A percentile compares a stretch with the other conserved stretches of the same genome.
Conservation (phyloP, 257 asterid species). For the Mentha longifolia region DNA sequence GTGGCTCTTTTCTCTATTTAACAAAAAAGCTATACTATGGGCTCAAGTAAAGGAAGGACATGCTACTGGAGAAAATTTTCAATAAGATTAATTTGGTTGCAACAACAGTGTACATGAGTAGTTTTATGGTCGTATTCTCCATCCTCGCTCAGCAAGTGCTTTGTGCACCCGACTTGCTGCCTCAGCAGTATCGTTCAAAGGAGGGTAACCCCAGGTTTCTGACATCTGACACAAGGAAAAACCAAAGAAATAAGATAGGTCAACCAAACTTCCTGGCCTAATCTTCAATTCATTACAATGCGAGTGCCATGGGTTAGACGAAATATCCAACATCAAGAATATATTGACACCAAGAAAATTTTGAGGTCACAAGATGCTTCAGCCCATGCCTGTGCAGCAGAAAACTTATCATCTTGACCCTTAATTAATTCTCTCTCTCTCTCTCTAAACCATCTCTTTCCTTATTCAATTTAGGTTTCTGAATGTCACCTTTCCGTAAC, state of each 20-base stretch:
- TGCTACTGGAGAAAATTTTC: not conserved
- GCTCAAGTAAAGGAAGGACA: not conserved
- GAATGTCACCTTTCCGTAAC: not conserved
- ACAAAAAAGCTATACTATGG: constrained; percentile 4
- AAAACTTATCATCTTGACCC: not conserved
- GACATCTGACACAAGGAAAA: constrained; percentile 70
- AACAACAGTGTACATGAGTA: constrained; percentile 22
- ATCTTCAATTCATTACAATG: not conserved
- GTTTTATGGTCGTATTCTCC: constrained; percentile 70
- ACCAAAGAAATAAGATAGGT: constrained; percentile 6
- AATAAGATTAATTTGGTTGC: not conserved
- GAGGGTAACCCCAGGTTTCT: constrained; percentile 97
- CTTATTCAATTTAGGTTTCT: not conserved
- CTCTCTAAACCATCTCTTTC: not conserved
- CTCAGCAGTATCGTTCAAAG: constrained; percentile 80
- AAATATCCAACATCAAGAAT: not conserved
- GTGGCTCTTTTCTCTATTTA: constrained; percentile 28
- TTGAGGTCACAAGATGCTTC: not conserved
- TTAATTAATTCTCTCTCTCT: not conserved
- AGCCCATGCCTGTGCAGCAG: not conserved
- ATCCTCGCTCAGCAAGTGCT: constrained; percentile 88
- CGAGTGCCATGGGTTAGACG: not conserved
- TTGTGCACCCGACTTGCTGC: constrained; percentile 81
- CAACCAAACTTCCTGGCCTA: not conserved
- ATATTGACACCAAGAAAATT: not conserved